A percentile compares a stretch with the other conserved stretches of the same genome.
Evolutionary conservation across 331 rosid genomes (phyloP).

Genomic region (Telfairia occidentalis): DNA sequence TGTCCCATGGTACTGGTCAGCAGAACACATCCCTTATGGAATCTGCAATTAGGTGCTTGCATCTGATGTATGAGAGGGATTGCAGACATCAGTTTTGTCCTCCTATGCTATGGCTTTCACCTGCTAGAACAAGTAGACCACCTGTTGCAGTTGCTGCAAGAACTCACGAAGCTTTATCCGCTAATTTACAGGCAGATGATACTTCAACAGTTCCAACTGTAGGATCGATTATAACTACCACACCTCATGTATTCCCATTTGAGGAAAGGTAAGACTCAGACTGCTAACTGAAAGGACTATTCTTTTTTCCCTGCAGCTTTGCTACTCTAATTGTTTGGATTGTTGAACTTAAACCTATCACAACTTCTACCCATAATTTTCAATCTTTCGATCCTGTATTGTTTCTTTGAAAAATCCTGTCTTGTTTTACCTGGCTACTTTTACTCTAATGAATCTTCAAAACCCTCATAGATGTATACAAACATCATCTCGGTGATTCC

Average conservation of each 20-base stretch:
- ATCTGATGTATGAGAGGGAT: constrained; percentile 88
- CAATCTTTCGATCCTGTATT: neutral
- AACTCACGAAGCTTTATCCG: constrained; percentile 67
- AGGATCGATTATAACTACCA: constrained; percentile 65
- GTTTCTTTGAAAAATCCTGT: neutral
- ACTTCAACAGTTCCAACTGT: constrained; percentile 28
- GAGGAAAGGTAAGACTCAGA: constrained; percentile 68
- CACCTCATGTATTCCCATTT: constrained; percentile 86
- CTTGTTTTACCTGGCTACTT: neutral
- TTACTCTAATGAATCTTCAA: neutral
- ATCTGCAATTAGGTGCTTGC: constrained; percentile 90
- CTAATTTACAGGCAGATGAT: constrained; percentile 54
- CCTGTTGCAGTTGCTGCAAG: constrained; percentile 85
- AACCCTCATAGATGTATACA: neutral
- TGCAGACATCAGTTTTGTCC: constrained; percentile 95
- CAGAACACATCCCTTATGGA: constrained; percentile 63
- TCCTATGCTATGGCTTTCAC: constrained; percentile 83
- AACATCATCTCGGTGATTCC: neutral
- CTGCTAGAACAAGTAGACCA: constrained; percentile 76
- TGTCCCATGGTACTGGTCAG: constrained; percentile 43
- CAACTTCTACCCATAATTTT: neutral
- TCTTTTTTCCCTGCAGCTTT: neutral
- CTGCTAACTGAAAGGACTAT: neutral
- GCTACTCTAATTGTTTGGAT: neutral
- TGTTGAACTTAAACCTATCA: neutral